Base-by-base conservation (phyloP, 495 filamentous ascomycete genomes). In the Cudoniella acicularis region DNA sequence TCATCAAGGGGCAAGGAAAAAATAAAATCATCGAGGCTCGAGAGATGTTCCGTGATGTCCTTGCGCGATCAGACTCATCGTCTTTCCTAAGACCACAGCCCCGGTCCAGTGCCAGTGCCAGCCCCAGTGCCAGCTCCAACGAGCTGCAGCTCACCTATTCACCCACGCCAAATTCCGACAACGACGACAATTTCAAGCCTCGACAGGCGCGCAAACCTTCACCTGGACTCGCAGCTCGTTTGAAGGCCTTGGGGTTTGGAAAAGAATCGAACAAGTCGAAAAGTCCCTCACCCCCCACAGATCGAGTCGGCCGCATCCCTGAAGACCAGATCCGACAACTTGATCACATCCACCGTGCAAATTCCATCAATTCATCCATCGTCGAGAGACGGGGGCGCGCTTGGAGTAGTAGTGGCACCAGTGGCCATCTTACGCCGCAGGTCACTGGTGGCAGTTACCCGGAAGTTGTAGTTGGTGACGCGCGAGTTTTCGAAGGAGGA, bases 191-290 rank as follows among this genome's bases (percentile, higher is more conserved):
- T 36, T 48, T 30, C 16, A 66, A 61, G 41, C 53, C 59, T 21
- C 68, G 66, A 57, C 69, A 73, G 57, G 69, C 74, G 42, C 77
- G 83, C 58, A 83, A 83, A 66, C 81, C 82, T 1, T 90, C 87
- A 24, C 87, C 89, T 43, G 88, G 87, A 21, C 77, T 92, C 20
- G 87, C 88, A 60, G 89, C 87, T 50, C 86, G 89, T 70, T 82
- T 92, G 56, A 90, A 88, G 67, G 78, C 86, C 41, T 73, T 92
- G 45, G 85, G 88, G 66, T 75, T 87, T 70, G 75, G 79, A 57
- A 67, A 77, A 72, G 74, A 77, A 30, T 56, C 69, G 64, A 18
- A 64, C 69, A 57, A 75, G 66, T 55, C 71, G 69, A 17, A 70
- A 67, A 21, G 69, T 67, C 49, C 62, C 58, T 59, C 58, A 18